Evolutionary conservation across 306 rosid species (phyloP).

Genomic region (Rosa rugosa): DNA sequence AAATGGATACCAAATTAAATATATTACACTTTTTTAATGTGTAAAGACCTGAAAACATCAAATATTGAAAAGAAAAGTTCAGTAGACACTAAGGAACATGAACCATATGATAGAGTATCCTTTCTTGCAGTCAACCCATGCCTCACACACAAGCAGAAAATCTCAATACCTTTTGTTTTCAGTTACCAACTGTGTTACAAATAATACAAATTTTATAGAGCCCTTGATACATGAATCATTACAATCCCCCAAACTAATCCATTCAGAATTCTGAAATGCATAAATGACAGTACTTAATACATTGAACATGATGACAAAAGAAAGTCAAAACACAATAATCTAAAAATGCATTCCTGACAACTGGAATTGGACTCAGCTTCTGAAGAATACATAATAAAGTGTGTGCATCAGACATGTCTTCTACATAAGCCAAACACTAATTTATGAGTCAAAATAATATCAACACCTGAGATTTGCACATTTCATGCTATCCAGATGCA

Average conservation of each 20-base stretch:
- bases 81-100: background rate
- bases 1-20: background rate
- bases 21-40: background rate
- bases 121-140: background rate
- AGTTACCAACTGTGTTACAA: background rate
- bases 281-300: background rate
- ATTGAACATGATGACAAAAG: background rate
- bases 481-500: background rate
- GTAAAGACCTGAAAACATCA: background rate
- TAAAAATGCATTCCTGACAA: background rate
- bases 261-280: background rate
- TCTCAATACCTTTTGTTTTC: background rate
- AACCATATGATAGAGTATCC: background rate
- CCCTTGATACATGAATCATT: background rate
- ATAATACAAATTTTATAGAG: background rate
- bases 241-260: background rate
- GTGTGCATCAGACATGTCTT: background rate
- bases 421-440: slow-evolving; percentile 12
- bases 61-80: background rate
- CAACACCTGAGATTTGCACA: background rate
- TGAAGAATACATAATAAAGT: background rate
- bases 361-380: background rate
- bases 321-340: background rate
- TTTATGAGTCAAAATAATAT: background rate
- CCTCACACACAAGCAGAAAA: background rate